Base-by-base conservation (phyloP, 257 asterid species). In the Lycium ferocissimum region DNA sequence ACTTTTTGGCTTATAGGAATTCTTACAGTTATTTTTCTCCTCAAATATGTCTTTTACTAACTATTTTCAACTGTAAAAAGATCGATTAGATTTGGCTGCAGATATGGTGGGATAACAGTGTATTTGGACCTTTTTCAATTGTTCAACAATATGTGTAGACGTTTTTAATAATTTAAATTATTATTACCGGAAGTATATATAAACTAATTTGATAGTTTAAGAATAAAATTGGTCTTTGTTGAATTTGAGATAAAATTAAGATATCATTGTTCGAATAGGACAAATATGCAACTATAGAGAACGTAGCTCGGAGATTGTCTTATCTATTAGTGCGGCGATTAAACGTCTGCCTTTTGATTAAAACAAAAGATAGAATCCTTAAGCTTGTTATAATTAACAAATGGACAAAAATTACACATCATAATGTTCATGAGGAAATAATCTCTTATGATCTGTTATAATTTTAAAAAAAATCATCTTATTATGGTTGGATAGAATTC, bases 331-430 rank as follows among this genome's bases (percentile, higher is more conserved):
- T 63, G 6, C 70, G 38, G 38, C 70, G 70, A 63, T 22, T 63
- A 63, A 63, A 22, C 2, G 22, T 63, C 40, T 26, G 15, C 17
- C 43, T 38, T 63, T 65, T 65, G 17, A 65, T 13, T 65, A 65
- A 65, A 10, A n/a, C 80, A 63, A 63, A 63, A 22, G 71, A 9
- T 17, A 26, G 2, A 38, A 63, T 63, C 71, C 37, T 22, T 63
- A 22, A 63, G 70, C 40, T 9, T 9, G 69, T 59, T n/a, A 62
- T 62, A 61, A 61, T 20, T 20, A 62, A 20, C 69, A 62, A 20
- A 62, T 62, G 69, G 69, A 20, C 69, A 70, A 71, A 40, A 71
- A 35, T 18, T 71, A 43, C 79, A 67, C 20, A 67, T 45, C 56
- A 43, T 71, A 43, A 18, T 43, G 33, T 71, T 43, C 15, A 71